Percentiles rank a stretch among this genome's conserved stretches.
Conservation (phyloP, 495 filamentous ascomycete genomes). For the Penicillium samsonianum region DNA sequence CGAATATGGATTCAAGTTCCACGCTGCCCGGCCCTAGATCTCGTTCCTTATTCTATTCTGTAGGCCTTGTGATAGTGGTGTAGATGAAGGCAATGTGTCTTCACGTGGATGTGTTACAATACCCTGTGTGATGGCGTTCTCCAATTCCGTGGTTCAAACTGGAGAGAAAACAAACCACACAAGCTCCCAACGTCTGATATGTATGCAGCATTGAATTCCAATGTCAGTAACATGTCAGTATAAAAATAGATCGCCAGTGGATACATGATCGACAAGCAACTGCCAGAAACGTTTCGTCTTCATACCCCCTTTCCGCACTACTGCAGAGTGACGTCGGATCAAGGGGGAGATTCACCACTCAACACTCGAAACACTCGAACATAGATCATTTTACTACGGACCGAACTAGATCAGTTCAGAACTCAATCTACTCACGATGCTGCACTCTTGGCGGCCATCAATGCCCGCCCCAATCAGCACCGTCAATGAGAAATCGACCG, state of each 20-base stretch:
- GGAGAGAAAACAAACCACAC: neutral
- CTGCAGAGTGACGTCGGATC: constrained; percentile 20
- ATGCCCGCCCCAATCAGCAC: constrained; percentile 27
- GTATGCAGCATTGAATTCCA: neutral
- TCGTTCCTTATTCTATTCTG: too few relatives aligned
- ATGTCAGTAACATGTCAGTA: neutral
- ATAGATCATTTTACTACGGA: neutral
- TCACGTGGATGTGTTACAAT: neutral
- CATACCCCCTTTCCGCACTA: constrained; percentile 10
- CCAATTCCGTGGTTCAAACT: neutral
- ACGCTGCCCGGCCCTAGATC: neutral
- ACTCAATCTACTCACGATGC: constrained; percentile 12
- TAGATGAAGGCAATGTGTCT: neutral
- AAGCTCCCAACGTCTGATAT: neutral
- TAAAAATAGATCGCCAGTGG: constrained; percentile 10
- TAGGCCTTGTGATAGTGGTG: neutral
- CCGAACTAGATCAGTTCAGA: neutral
- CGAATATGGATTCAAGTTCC: neutral
- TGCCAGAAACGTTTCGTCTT: constrained; percentile 6
- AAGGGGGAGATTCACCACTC: neutral
- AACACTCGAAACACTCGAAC: neutral
- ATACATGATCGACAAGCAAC: constrained; percentile 8
- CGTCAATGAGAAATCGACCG: constrained; percentile 28
- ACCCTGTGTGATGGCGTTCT: neutral
- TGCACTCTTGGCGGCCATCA: constrained; percentile 17